Base-by-base conservation (phyloP, 306 rosid genomes). In the Oemleria cerasiformis region DNA sequence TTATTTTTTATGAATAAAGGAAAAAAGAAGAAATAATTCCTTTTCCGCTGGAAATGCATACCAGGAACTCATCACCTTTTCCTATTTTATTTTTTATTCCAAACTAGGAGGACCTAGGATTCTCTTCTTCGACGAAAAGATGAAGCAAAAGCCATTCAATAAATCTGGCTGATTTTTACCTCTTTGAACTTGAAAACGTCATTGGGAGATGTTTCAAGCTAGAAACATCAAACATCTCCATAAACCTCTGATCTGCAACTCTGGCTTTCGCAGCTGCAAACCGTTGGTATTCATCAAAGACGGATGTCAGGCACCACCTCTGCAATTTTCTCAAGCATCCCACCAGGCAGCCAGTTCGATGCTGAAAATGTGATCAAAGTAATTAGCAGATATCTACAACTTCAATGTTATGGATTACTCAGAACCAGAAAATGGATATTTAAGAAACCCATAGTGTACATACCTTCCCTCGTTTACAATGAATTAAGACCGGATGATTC, bases 201-300 rank as follows among this genome's bases (percentile, higher is more conserved):
- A 85, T 42, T 6, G 97, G 96, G 66, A 85, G 64, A 82, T 89
- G 88, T 74, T 83, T 85, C 85, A 89, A 53, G 90, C 81, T 87
- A n/a, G 97, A 89, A 74, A 83, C 84, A 76, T 95, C 97, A 71
- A 95, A 91, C 81, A 86, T 75, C 82, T 95, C 99, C 87, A 95
- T 85, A 72, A 91, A 95, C 81, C 96, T 89, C 81, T 89, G 92
- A 84, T 95, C 99, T n/a, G 97, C 82, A 77, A 91, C 81, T 86
- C 99, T 85, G 63, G 99, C 92, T 84, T 95, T 95, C 3, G 99
- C 92, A 20, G 99, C 99, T 57, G 99, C 99, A 83, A 89, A 95
- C 0, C 96, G 88, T 73, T 86, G 96, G 83, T 95, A 95, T 82
- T 95, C 99, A 13, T 88, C 92, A 71, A 95, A 91, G 3, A 95